Percentiles rank a stretch among this genome's conserved stretches.
phyloP scores from a whole-genome alignment of 371 early-diverging fungal species.

The Nematocida sp. region DNA sequence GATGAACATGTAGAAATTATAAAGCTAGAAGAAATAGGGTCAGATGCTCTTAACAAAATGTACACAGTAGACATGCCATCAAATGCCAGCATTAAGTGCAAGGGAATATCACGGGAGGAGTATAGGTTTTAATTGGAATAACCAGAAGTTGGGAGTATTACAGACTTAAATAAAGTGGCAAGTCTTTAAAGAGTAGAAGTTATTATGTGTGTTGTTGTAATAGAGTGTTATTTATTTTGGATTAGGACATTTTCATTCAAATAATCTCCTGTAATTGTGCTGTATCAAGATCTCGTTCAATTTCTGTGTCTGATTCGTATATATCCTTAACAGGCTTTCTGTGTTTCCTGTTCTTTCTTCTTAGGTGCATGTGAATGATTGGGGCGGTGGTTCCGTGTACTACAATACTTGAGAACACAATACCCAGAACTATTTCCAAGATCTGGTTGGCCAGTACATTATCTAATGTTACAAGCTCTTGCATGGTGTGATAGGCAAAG shows the following conservation, averaged over 20 bases:
- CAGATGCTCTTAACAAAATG: conserved; percentile 23
- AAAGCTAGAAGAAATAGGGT: conserved; percentile 17
- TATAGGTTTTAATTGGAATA: conserved; percentile 15
- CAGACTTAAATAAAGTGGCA: not conserved
- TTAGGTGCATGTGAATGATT: conserved; percentile 61
- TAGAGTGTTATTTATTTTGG: not conserved
- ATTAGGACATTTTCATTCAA: not conserved
- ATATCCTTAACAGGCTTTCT: not conserved
- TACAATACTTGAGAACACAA: conserved; percentile 62
- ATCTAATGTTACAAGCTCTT: not conserved
- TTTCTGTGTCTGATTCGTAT: conserved; percentile 46
- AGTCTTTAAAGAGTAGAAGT: not conserved
- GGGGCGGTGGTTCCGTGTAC: conserved; percentile 65
- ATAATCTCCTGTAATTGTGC: conserved; percentile 32
- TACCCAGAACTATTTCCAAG: conserved; percentile 36
- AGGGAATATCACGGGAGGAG: conserved; percentile 21
- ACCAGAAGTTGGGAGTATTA: not conserved
- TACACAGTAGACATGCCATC: not conserved
- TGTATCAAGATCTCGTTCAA: conserved; percentile 30
- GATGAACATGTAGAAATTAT: not conserved
- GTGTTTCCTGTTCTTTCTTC: conserved; percentile 25
- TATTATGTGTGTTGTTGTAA: not conserved
- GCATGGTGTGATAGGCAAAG: conserved; percentile 50
- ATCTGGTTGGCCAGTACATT: not conserved
- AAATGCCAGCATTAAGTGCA: conserved; percentile 25